These are phyloP conservation scores for Calcarisporium arbuscula DNA, from an alignment of 2,329 filamentous ascomycete species.

Conservation along the genomic window DNA sequence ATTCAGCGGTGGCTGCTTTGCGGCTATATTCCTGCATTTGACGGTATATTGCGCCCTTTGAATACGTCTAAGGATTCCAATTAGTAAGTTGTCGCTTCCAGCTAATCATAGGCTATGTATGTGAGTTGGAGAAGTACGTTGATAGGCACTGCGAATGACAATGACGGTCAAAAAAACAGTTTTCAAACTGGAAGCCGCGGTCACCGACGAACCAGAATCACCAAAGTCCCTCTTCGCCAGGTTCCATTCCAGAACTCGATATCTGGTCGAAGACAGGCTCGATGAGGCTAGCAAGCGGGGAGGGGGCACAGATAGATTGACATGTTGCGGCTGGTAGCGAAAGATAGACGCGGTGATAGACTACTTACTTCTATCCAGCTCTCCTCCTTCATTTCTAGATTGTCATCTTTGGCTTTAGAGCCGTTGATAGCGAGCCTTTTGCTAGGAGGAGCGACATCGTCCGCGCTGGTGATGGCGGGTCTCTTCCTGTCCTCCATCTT, in stretches of 20 bases:
- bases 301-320: too few species aligned
- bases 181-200: too few species aligned
- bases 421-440: conserved; percentile 93
- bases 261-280: too few species aligned
- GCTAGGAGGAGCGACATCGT: conserved; percentile 80
- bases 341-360: conserved; percentile 23
- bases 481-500: conserved; percentile 99
- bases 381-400: conserved; percentile 51
- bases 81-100: conserved; percentile 13
- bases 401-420: conserved; percentile 49
- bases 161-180: too few species aligned
- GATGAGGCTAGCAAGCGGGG: too few species aligned
- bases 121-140: conserved; percentile 7
- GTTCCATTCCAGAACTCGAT: too few species aligned
- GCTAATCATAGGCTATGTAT: not conserved
- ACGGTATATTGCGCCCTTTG: conserved; percentile 89
- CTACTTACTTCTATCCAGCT: conserved; percentile 61
- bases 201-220: too few species aligned
- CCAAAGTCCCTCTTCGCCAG: too few species aligned
- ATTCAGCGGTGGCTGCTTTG: conserved; percentile 75
- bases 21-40: conserved; percentile 98
- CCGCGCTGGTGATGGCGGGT: conserved; percentile 71
- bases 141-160: too few species aligned
- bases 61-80: conserved; percentile 27
- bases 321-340: conserved; percentile 10